Conservation (phyloP, 805 yeast genomes). For the Ogataea haglerorum region DNA sequence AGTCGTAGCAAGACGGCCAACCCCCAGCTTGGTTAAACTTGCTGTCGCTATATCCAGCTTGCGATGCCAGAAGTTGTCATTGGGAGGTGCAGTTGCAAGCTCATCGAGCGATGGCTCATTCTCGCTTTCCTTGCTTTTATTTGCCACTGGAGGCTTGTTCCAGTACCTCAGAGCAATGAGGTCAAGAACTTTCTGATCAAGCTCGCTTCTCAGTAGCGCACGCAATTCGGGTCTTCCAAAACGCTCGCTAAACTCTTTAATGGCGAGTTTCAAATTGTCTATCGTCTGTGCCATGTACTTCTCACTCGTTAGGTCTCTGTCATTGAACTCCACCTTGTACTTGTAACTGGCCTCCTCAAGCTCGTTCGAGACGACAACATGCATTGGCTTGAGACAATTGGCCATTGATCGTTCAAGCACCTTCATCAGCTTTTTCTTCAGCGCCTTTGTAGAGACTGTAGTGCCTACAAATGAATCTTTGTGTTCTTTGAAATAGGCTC, state of each 20-base stretch:
- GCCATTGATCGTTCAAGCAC: constrained; percentile 93
- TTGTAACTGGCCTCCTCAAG: constrained; percentile 89
- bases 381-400: constrained; percentile 80
- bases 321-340: constrained; percentile 96
- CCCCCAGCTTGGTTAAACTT: constrained; percentile 84
- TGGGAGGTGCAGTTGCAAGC: constrained; percentile 53
- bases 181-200: constrained; percentile 88
- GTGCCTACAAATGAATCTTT: constrained; percentile 60
- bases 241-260: constrained; percentile 79
- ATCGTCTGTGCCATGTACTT: constrained; percentile 90
- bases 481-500: constrained; percentile 58
- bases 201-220: constrained; percentile 71
- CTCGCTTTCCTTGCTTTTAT: constrained; percentile 12
- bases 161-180: constrained; percentile 87
- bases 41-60: constrained; percentile 83
- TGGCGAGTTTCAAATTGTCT: constrained; percentile 78
- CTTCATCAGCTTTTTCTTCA: constrained; percentile 77
- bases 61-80: constrained; percentile 82
- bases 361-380: constrained; percentile 79
- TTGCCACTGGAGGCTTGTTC: constrained; percentile 57
- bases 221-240: constrained; percentile 82
- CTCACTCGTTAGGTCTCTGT: constrained; percentile 88
- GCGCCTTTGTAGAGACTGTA: constrained; percentile 67
- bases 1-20: constrained; percentile 85
- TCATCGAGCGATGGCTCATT: constrained; percentile 50